Percentiles rank a stretch among this genome's conserved stretches.
These are phyloP conservation scores for Saturnispora saitoi DNA, from an alignment of 805 yeast species.

Conservation along the genomic window DNA sequence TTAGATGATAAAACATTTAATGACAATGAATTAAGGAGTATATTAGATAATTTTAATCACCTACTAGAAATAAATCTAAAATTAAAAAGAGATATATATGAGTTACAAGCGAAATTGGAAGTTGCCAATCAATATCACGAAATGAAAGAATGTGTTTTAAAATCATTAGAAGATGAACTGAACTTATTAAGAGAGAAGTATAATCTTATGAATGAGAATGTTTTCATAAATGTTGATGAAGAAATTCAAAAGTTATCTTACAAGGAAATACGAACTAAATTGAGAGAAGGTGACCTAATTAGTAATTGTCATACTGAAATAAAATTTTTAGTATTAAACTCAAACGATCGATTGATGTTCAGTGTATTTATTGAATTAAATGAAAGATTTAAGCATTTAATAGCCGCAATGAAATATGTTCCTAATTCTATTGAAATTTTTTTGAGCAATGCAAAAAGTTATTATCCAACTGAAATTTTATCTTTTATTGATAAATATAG, in stretches of 20 bases:
- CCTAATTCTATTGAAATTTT: slow-evolving; percentile 43
- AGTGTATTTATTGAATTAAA: slow-evolving; percentile 33
- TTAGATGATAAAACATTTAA: slow-evolving; percentile 19
- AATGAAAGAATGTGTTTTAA: slow-evolving; percentile 33
- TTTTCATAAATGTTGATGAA: slow-evolving; percentile 31
- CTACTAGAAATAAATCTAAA: slow-evolving; percentile 25
- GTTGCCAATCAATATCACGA: slow-evolving; percentile 38
- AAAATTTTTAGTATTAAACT: slow-evolving; percentile 6
- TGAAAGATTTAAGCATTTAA: slow-evolving; percentile 39
- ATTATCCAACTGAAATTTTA: slow-evolving; percentile 27
- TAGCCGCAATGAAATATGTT: slow-evolving; percentile 42
- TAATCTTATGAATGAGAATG: slow-evolving; percentile 24
- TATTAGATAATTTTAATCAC: slow-evolving; percentile 27
- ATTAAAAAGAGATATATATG: slow-evolving; percentile 23
- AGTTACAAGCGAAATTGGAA: slow-evolving; percentile 30
- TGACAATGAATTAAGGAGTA: slow-evolving; percentile 4
- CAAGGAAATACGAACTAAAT: slow-evolving; percentile 1
- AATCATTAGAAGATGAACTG: slow-evolving; percentile 34
- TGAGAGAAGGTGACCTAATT: slow-evolving; percentile 1
- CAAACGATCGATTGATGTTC: slow-evolving; percentile 4
- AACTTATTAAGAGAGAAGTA: not conserved
- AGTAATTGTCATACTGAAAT: not conserved
- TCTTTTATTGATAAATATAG: slow-evolving; percentile 33
- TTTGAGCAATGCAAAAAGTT: slow-evolving; percentile 23
- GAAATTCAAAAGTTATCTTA: not conserved